Evolutionary conservation across 2,329 filamentous ascomycete species (phyloP).

Genomic region (Paraphoma sp.): DNA sequence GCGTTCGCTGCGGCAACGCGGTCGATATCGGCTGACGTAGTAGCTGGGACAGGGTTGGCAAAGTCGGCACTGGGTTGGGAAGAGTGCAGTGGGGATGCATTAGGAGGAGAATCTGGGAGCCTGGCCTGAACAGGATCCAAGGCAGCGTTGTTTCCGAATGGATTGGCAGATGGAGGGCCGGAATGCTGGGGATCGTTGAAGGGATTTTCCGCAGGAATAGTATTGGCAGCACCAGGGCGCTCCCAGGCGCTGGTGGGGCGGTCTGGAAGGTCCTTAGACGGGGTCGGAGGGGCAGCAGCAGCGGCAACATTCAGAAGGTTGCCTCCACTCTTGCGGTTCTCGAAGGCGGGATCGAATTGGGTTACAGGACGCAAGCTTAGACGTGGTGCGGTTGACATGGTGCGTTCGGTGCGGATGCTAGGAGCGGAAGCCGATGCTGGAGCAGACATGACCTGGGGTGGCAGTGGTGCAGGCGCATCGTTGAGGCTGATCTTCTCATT

Average conservation of each 20-base stretch:
- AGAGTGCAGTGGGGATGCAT: constrained; percentile 29
- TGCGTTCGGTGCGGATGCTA: constrained; percentile 52
- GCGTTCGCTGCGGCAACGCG: constrained; percentile 45
- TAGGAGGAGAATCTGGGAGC: constrained; percentile 34
- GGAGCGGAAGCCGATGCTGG: constrained; percentile 27
- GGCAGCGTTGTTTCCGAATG: constrained; percentile 53
- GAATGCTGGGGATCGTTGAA: constrained; percentile 63
- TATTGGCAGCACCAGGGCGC: constrained; percentile 44
- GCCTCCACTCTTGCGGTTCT: constrained; percentile 49
- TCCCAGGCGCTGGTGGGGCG: constrained; percentile 48
- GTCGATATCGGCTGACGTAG: constrained; percentile 51
- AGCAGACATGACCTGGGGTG: constrained; percentile 25
- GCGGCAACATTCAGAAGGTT: constrained; percentile 42
- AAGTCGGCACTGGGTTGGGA: constrained; percentile 33
- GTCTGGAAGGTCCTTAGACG: constrained; percentile 26
- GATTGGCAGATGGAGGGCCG: constrained; percentile 61
- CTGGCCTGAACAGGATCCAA: constrained; percentile 42
- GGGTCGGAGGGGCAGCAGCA: constrained; percentile 31
- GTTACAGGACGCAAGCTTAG: constrained; percentile 85
- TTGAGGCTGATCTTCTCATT: constrained; percentile 51
- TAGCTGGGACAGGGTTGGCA: constrained; percentile 45
- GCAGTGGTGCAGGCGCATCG: constrained; percentile 35
- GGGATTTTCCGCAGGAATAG: constrained; percentile 66
- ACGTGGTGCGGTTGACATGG: constrained; percentile 70
- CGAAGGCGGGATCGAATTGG: constrained; percentile 76